A percentile compares a stretch with the other conserved stretches of the same genome.
Conservation (phyloP, 1,139 yeast species). For the Candida pseudocylindracea region DNA sequence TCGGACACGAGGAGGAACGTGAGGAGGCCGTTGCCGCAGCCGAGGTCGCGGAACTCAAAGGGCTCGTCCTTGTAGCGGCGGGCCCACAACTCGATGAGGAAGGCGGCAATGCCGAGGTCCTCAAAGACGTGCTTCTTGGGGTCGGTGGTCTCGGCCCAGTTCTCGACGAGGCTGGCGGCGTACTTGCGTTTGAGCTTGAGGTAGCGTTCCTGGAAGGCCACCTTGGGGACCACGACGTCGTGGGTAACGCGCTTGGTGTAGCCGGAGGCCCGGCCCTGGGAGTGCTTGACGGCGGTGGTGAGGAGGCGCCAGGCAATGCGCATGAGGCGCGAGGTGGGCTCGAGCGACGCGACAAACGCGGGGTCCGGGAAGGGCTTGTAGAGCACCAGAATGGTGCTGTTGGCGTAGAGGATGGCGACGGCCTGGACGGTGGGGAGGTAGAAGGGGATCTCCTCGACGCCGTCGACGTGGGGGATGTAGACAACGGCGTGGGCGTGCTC, state of each 20-base stretch:
- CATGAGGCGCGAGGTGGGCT: constrained; percentile 34
- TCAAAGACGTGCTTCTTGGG: constrained; percentile 94
- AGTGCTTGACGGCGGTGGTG: constrained; percentile 66
- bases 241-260: constrained; percentile 78
- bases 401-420: constrained; percentile 47
- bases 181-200: constrained; percentile 64
- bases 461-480: constrained; percentile 51
- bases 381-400: constrained; percentile 45
- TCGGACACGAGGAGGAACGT: constrained; percentile 58
- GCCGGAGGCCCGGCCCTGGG: constrained; percentile 64
- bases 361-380: constrained; percentile 39
- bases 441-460: constrained; percentile 52
- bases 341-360: constrained; percentile 7
- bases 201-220: constrained; percentile 66
- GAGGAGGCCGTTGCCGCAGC: constrained; percentile 87
- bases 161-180: constrained; percentile 51
- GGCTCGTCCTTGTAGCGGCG: constrained; percentile 24
- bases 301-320: constrained; percentile 67
- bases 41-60: constrained; percentile 60
- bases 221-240: constrained; percentile 68
- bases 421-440: constrained; percentile 70
- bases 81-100: constrained; percentile 74
- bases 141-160: constrained; percentile 86
- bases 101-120: constrained; percentile 91
- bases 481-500: constrained; percentile 29